These are phyloP conservation scores for Pichia scutulata DNA, from an alignment of 805 yeast species.

Conservation along the genomic window DNA sequence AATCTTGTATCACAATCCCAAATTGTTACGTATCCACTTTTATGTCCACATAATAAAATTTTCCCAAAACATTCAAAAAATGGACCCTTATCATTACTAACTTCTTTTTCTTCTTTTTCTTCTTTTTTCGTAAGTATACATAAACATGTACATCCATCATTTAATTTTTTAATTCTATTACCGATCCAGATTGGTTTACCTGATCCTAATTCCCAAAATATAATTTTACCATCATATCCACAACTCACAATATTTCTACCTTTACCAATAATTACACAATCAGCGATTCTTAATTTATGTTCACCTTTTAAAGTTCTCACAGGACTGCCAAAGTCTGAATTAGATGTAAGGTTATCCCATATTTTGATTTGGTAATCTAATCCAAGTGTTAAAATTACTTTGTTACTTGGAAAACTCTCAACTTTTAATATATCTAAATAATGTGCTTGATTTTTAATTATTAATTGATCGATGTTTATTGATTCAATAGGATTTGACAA, in stretches of 20 bases:
- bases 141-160: conserved; percentile 30
- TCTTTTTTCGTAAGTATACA: not conserved
- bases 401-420: conserved; percentile 54
- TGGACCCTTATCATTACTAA: not conserved
- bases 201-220: conserved; percentile 64
- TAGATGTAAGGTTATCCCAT: conserved; percentile 44
- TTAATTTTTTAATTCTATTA: conserved; percentile 26
- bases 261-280: conserved; percentile 43
- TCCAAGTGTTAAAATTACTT: conserved; percentile 53
- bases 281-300: conserved; percentile 44
- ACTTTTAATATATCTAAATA: conserved; percentile 36
- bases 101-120: not conserved
- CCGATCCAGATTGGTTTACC: conserved; percentile 39
- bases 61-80: conserved; percentile 47
- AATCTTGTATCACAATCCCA: conserved; percentile 34
- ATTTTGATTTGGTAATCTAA: conserved; percentile 50
- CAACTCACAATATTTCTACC: conserved; percentile 63
- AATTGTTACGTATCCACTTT: conserved; percentile 31
- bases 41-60: conserved; percentile 35
- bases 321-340: conserved; percentile 23
- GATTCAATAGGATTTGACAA: not conserved
- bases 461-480: not conserved
- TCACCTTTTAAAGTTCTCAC: conserved; percentile 42
- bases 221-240: conserved; percentile 46
- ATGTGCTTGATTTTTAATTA: conserved; percentile 28